phyloP scores from a whole-genome alignment of 495 filamentous ascomycete genomes.

The Aspergillus taichungensis region DNA sequence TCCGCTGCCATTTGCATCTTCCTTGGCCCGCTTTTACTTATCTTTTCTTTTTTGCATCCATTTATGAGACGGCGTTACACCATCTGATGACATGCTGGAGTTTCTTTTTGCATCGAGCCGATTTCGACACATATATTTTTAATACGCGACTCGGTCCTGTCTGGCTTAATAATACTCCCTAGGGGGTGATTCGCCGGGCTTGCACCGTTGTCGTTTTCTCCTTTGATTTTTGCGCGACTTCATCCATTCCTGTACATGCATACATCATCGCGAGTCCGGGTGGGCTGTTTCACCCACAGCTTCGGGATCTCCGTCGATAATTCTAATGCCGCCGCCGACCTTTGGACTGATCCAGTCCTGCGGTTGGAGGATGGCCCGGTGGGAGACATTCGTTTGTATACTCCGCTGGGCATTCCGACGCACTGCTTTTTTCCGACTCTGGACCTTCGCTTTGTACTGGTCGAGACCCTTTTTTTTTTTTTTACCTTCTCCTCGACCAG shows the following conservation, averaged over 20 bases:
- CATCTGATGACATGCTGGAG: conserved; percentile 34
- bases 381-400: conserved; percentile 40
- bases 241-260: conserved; percentile 25
- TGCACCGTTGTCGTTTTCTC: background rate
- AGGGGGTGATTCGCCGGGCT: background rate
- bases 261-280: conserved; percentile 8
- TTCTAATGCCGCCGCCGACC: conserved; percentile 28
- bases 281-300: conserved; percentile 3
- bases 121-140: conserved; percentile 38
- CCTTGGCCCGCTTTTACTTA: conserved; percentile 10
- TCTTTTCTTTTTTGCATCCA: conserved; percentile 12
- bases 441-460: conserved; percentile 36
- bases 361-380: conserved; percentile 16
- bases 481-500: conserved; percentile 28
- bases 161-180: background rate
- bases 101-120: conserved; percentile 37
- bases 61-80: conserved; percentile 33
- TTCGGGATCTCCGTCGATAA: conserved; percentile 31
- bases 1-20: conserved; percentile 22
- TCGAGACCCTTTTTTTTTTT: conserved; percentile 24
- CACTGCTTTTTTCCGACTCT: conserved; percentile 22
- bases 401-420: conserved; percentile 10
- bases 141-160: conserved; percentile 15
- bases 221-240: background rate
- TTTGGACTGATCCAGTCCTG: conserved; percentile 12